These are phyloP conservation scores for Penstemon eatonii DNA, from an alignment of 257 asterid genomes.

Conservation along the genomic window DNA sequence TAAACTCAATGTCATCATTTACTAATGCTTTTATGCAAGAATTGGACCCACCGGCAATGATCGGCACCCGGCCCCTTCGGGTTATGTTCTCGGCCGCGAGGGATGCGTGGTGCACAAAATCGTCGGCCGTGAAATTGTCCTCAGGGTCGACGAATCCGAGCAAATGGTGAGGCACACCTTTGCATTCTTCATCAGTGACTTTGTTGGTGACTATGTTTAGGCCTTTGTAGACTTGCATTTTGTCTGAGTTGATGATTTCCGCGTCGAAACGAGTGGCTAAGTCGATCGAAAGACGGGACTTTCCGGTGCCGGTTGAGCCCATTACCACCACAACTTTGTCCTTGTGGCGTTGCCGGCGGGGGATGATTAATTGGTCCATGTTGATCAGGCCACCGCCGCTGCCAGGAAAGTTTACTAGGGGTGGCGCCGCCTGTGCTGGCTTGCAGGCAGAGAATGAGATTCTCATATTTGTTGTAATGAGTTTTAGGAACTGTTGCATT, in stretches of 20 bases:
- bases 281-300: slow-evolving; percentile 77
- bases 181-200: slow-evolving; percentile 58
- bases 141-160: slow-evolving; percentile 52
- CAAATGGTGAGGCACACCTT: slow-evolving; percentile 70
- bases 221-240: slow-evolving; percentile 74
- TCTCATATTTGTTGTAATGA: slow-evolving; percentile 29
- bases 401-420: slow-evolving; percentile 51
- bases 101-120: slow-evolving; percentile 59
- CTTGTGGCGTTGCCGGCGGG: slow-evolving; percentile 40
- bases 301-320: slow-evolving; percentile 88
- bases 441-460: slow-evolving; percentile 46
- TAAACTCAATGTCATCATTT: slow-evolving; percentile 42
- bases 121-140: slow-evolving; percentile 50
- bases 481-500: not conserved
- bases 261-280: slow-evolving; percentile 66
- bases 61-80: slow-evolving; percentile 50
- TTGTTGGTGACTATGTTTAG: slow-evolving; percentile 60
- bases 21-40: slow-evolving; percentile 65
- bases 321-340: slow-evolving; percentile 75
- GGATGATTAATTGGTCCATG: slow-evolving; percentile 46
- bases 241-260: slow-evolving; percentile 73
- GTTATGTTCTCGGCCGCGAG: slow-evolving; percentile 43
- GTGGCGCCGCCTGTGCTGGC: slow-evolving; percentile 44
- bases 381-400: slow-evolving; percentile 36
- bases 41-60: slow-evolving; percentile 86